Conservation (phyloP, 2,329 filamentous ascomycete genomes). For the Lojkania enalia region DNA sequence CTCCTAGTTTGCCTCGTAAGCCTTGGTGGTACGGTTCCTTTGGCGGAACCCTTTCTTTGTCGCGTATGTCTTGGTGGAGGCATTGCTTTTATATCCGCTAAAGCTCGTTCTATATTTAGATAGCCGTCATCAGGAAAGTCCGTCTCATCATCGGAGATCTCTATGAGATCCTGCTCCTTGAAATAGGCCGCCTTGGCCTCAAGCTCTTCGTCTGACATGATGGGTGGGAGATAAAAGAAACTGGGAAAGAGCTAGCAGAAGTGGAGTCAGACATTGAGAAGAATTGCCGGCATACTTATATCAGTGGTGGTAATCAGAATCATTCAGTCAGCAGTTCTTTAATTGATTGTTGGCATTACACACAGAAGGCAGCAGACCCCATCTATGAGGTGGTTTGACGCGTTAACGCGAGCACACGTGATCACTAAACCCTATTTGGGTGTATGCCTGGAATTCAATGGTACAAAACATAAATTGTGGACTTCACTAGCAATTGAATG, state of each 20-base stretch:
- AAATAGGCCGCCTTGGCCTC: constrained; percentile 35
- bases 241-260: background rate
- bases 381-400: background rate
- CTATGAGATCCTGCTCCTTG: constrained; percentile 31
- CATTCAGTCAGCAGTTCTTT: constrained; percentile 5
- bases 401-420: constrained; percentile 2
- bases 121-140: constrained; percentile 18
- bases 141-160: constrained; percentile 34
- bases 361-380: constrained; percentile 7
- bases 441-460: too few relatives aligned
- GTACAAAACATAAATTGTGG: too few relatives aligned
- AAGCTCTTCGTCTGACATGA: constrained; percentile 30
- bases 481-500: too few relatives aligned
- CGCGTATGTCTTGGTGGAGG: constrained; percentile 12
- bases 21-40: too few relatives aligned
- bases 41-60: too few relatives aligned
- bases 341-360: background rate
- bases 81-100: constrained; percentile 28
- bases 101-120: constrained; percentile 20
- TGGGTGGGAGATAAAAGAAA: background rate
- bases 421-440: background rate
- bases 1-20: constrained; percentile 24
- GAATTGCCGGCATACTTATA: background rate
- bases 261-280: background rate
- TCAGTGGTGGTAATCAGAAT: background rate